phyloP scores from a whole-genome alignment of 768 basidiomycete genomes.

The Kockovaella imperatae region DNA sequence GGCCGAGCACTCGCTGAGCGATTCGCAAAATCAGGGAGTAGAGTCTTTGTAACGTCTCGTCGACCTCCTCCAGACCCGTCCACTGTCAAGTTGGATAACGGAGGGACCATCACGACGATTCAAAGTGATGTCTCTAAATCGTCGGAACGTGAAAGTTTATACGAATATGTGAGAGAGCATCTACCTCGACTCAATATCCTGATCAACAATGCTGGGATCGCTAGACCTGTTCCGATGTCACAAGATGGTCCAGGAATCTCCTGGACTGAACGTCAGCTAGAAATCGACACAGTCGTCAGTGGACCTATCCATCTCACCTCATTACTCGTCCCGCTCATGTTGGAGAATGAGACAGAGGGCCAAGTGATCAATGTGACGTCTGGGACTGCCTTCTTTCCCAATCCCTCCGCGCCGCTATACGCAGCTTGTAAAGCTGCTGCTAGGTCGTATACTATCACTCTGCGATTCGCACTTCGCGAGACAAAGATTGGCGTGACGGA shows the following conservation, averaged over 20 bases:
- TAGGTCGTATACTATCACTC: conserved; percentile 20
- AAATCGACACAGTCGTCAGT: conserved; percentile 27
- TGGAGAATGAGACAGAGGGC: conserved; percentile 12
- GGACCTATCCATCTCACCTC: conserved; percentile 24
- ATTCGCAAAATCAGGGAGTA: too few species aligned
- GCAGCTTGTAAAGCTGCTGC: conserved; percentile 24
- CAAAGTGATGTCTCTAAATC: too few species aligned
- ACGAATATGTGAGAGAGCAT: too few species aligned
- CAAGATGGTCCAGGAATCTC: conserved; percentile 21
- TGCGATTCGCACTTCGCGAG: conserved; percentile 14
- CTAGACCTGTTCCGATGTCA: conserved; percentile 17
- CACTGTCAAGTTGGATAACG: too few species aligned
- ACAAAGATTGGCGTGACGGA: conserved; percentile 25
- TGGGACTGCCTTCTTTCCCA: conserved; percentile 23
- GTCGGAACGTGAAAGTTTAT: too few species aligned
- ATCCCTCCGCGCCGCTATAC: conserved; percentile 27
- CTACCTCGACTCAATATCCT: conserved; percentile 24
- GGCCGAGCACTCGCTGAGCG: too few species aligned
- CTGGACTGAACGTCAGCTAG: conserved; percentile 23
- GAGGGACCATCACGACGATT: too few species aligned
- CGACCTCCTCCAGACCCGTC: too few species aligned
- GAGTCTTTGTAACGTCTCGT: too few species aligned
- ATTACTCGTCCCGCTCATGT: conserved; percentile 14
- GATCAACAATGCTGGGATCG: conserved; percentile 35
- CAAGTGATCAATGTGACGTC: conserved; percentile 29